A percentile compares a stretch with the other conserved stretches of the same genome.
These are phyloP conservation scores for Fusarium pseudograminearum DNA, from an alignment of 2,329 filamentous ascomycete genomes.

Conservation along the genomic window DNA sequence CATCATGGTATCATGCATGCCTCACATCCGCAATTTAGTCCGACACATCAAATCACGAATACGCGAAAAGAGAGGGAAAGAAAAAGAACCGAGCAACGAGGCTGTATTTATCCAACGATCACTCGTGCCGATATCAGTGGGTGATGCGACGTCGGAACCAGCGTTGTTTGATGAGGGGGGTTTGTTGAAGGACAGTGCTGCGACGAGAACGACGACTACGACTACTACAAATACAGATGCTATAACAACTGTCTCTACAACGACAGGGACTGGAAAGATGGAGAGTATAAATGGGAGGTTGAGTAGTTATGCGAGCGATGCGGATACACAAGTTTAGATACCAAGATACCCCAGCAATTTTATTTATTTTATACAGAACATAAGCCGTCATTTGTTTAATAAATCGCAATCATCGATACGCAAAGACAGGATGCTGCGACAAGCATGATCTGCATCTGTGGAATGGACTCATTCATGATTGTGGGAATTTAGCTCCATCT, in stretches of 20 bases:
- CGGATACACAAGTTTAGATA: conserved; percentile 21
- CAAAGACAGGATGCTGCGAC: no score
- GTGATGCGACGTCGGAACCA: not conserved
- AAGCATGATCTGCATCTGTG: no score
- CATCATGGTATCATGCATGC: conserved; percentile 35
- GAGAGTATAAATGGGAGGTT: not conserved
- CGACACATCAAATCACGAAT: not conserved
- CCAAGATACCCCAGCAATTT: not conserved
- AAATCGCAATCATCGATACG: no score
- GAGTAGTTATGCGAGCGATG: conserved; percentile 16
- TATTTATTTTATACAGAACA: not conserved
- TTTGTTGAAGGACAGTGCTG: not conserved
- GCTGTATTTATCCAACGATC: conserved; percentile 27
- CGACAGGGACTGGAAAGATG: not conserved
- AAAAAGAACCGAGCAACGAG: not conserved
- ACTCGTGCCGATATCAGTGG: conserved; percentile 4
- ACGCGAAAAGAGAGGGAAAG: not conserved
- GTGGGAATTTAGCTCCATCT: conserved; percentile 24
- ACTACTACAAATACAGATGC: not conserved
- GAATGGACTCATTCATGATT: no score
- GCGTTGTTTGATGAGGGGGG: conserved; percentile 7
- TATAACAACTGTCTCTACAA: not conserved
- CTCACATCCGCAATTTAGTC: conserved; percentile 21
- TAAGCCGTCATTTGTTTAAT: not conserved
- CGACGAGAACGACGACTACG: not conserved